Evolutionary conservation across 1,284 basidiomycete species (phyloP), one percentile per base, ranked within the genome.

Genomic region (Ceratobasidium sp.): DNA sequence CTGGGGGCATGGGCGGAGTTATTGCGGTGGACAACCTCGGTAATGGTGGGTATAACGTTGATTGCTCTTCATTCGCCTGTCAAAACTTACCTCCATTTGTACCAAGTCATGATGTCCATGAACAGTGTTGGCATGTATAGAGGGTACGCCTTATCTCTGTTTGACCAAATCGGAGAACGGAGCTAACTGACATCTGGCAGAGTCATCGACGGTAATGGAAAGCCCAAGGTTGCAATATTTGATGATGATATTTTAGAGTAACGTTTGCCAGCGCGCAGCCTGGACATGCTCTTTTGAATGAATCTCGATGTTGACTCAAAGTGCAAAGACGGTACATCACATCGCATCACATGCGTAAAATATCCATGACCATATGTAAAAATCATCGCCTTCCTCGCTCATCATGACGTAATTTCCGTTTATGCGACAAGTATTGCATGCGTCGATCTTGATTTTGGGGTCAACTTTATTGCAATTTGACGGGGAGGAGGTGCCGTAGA

Each of bases 91-190:
- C 6, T 29, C 12, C 31, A 35, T 17, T 57, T 20, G 13, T 32
- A n/a, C 45, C 20, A 20, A 91, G 88, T 90, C 38, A 79, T 87
- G 0, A 84, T 89, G 79, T 84, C 88, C 3, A 75, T 93, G 71
- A 92, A 92, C 74, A 88, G 86, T 71, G 81, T 83, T 22, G 89
- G 90, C 2, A 93, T 94, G 92, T 92, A 92, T 75, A 82, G 91
- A 54, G 92, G 92, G 60, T 65, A 38, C 25, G 3, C n/a, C 22
- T 29, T 25, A 3, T 22, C 35, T 50, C 10, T 8, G 20, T 17
- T 22, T 20, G 17, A 53, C 20, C n/a, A 15, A 40, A 27, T 6
- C 42, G 20, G 4, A 27, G 15, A 22, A 65, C 20, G 22, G 35
- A 40, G 22, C 22, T 8, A 27, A 7, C 15, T 25, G 42, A n/a